phyloP scores from a whole-genome alignment of 306 rosid genomes.

The Vigna nakashimae region DNA sequence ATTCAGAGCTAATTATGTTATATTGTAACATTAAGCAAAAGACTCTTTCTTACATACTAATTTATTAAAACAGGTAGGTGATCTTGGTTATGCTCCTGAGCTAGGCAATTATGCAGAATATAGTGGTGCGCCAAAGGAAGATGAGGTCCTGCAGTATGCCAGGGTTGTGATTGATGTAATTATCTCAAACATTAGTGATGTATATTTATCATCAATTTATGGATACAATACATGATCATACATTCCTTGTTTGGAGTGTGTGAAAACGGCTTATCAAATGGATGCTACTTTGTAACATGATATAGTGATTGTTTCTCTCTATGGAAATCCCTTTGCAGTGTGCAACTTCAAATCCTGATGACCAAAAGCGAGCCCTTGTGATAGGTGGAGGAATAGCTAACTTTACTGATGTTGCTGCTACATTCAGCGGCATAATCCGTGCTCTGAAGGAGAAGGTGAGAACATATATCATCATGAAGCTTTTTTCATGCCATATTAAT shows the following conservation, averaged over 20 bases:
- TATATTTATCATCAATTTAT: not conserved
- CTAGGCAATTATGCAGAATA: constrained; percentile 98
- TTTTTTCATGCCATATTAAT: not conserved
- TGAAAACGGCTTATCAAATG: not conserved
- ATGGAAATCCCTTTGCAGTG: constrained; percentile 61
- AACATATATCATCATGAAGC: not conserved
- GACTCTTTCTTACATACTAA: constrained; percentile 1
- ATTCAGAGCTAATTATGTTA: constrained; percentile 33
- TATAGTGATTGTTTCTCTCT: not conserved
- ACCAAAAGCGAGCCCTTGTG: constrained; percentile 84
- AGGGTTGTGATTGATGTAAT: constrained; percentile 95
- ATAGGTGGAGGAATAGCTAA: constrained; percentile 97
- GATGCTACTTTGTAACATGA: constrained; percentile 8
- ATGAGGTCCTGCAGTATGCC: constrained; percentile 95
- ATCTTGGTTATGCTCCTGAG: constrained; percentile 92
- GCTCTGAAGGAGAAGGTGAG: constrained; percentile 93
- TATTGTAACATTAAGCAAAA: constrained; percentile 3
- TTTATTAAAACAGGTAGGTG: constrained; percentile 75
- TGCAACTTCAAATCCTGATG: constrained; percentile 92
- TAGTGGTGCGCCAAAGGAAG: constrained; percentile 98
- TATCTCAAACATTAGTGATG: constrained; percentile 25
- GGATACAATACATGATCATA: constrained; percentile 4
- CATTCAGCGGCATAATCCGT: constrained; percentile 90
- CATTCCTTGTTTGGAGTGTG: constrained; percentile 20
- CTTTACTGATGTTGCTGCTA: constrained; percentile 96